phyloP scores from a whole-genome alignment of 139 green algal species.

The Chlamydomonas incerta region DNA sequence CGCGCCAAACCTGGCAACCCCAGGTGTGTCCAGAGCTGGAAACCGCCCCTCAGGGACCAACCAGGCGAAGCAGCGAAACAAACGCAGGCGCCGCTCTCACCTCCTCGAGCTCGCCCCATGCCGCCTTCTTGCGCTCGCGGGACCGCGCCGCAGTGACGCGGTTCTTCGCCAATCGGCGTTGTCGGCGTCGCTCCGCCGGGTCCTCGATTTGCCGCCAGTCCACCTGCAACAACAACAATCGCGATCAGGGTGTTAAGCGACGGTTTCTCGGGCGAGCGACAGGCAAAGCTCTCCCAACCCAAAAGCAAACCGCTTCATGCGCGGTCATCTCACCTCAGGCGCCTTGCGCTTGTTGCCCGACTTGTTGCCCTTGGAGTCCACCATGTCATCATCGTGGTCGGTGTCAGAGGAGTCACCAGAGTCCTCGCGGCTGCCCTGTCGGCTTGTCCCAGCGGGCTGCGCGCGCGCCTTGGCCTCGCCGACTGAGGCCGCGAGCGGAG shows the following conservation, averaged over 20 bases:
- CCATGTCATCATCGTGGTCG: constrained; percentile 2
- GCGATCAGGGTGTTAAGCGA: background rate
- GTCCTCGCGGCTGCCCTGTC: constrained; percentile 16
- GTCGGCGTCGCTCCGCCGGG: constrained; percentile 65
- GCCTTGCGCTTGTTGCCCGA: constrained; percentile 50
- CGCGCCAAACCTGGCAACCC: too few species aligned
- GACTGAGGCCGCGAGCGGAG: background rate
- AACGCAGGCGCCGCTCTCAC: too few species aligned
- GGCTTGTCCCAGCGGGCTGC: constrained; percentile 8
- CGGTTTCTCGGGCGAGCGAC: background rate
- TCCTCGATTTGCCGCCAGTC: constrained; percentile 73
- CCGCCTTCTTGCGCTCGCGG: constrained; percentile 73
- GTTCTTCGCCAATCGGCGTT: constrained; percentile 77
- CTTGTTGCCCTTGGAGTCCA: background rate
- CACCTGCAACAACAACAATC: constrained; percentile 6
- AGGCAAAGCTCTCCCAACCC: background rate
- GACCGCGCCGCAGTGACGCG: constrained; percentile 71
- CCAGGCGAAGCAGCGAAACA: too few species aligned
- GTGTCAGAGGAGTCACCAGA: constrained; percentile 20
- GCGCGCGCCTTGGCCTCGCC: constrained; percentile 42
- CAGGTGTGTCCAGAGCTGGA: too few species aligned
- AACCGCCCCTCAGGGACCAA: too few species aligned
- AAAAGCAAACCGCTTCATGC: background rate
- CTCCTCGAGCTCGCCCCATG: constrained; percentile 62
- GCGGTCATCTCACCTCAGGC: constrained; percentile 18